phyloP scores from a whole-genome alignment of 1,284 basidiomycete genomes.

The Prillingera fragicola region DNA sequence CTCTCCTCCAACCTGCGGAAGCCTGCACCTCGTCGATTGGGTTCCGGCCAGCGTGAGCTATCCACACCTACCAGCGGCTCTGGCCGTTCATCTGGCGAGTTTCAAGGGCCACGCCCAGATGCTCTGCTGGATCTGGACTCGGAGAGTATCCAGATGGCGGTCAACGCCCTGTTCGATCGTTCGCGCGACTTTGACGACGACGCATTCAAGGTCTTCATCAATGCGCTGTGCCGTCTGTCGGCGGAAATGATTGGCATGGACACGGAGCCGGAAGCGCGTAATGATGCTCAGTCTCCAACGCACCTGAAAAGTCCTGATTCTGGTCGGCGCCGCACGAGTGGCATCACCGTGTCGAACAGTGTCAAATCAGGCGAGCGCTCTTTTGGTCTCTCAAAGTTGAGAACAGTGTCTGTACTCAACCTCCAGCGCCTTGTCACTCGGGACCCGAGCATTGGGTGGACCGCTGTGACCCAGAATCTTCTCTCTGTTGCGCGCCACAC shows the following conservation, averaged over 20 bases:
- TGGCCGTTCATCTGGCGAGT: constrained; percentile 11
- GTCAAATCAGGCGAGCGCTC: constrained; percentile 56
- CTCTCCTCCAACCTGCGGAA: constrained; percentile 51
- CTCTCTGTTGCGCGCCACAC: constrained; percentile 61
- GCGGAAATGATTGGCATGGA: constrained; percentile 85
- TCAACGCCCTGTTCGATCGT: constrained; percentile 76
- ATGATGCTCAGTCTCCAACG: constrained; percentile 49
- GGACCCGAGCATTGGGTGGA: constrained; percentile 78
- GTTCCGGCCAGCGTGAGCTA: neutral
- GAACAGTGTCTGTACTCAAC: constrained; percentile 72
- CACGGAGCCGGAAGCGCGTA: constrained; percentile 10
- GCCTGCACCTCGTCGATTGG: neutral
- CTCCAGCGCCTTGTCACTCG: constrained; percentile 75
- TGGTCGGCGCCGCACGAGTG: constrained; percentile 69
- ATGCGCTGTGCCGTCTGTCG: constrained; percentile 76
- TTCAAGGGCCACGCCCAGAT: constrained; percentile 18
- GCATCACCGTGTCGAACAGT: constrained; percentile 70
- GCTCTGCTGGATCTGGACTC: constrained; percentile 61
- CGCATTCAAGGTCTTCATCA: constrained; percentile 75
- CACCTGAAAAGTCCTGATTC: constrained; percentile 38
- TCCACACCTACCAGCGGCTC: neutral
- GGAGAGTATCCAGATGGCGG: constrained; percentile 64
- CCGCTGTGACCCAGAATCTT: constrained; percentile 69
- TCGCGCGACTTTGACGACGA: constrained; percentile 73
- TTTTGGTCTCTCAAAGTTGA: constrained; percentile 80